A percentile compares a stretch with the other conserved stretches of the same genome.
Conservation (phyloP, 148 eudicot genomes). For the Chenopodium berlandieri region DNA sequence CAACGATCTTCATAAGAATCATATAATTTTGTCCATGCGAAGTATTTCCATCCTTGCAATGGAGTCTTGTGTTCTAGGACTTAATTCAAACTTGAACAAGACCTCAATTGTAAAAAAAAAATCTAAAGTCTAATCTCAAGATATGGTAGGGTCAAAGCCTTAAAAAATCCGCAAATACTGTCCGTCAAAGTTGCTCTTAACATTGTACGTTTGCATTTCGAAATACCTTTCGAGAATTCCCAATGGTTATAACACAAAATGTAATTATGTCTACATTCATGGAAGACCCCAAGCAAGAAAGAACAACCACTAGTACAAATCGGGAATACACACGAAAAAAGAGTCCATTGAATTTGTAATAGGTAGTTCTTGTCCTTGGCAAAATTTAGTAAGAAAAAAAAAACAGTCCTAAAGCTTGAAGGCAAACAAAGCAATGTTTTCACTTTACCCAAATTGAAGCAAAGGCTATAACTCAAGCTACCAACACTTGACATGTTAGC, state of each 20-base stretch:
- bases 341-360: not conserved
- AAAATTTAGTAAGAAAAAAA: conserved; percentile 10
- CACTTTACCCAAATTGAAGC: conserved; percentile 10
- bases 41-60: too few relatives aligned
- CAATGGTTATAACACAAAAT: not conserved
- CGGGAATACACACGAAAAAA: not conserved
- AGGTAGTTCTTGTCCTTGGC: not conserved
- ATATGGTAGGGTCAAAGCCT: too few relatives aligned
- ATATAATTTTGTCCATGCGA: too few relatives aligned
- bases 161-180: too few relatives aligned
- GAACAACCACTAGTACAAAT: not conserved
- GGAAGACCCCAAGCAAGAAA: not conserved
- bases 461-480: not conserved
- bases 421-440: conserved; percentile 1
- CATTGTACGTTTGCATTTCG: not conserved
- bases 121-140: too few relatives aligned
- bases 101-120: too few relatives aligned
- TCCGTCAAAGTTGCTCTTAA: too few relatives aligned
- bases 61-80: too few relatives aligned
- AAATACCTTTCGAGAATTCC: not conserved
- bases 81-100: too few relatives aligned
- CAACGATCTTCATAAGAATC: too few relatives aligned
- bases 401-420: conserved; percentile 9
- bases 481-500: not conserved
- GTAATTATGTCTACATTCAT: not conserved